Evolutionary conservation across 2,329 filamentous ascomycete species (phyloP).

Genomic region (Chrysosphaeria jannelii): DNA sequence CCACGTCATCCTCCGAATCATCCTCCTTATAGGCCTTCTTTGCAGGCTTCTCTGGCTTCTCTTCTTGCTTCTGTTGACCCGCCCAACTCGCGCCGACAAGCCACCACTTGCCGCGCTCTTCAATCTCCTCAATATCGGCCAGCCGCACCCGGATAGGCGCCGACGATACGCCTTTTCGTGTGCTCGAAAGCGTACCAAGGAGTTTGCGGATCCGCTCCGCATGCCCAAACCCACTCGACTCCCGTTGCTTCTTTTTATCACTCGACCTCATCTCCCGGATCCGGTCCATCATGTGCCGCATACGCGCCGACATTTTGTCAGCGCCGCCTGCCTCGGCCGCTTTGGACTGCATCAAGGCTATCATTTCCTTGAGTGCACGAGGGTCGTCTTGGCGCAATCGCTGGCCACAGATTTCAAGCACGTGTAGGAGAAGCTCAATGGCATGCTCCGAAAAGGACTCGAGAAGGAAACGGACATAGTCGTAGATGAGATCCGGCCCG

Average conservation of each 20-base stretch:
- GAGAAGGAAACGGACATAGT: constrained; percentile 60
- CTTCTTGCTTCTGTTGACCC: constrained; percentile 7
- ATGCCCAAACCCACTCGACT: constrained; percentile 43
- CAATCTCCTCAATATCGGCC: constrained; percentile 51
- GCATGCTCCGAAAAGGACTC: constrained; percentile 51
- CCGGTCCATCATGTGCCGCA: constrained; percentile 91
- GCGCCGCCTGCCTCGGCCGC: constrained; percentile 32
- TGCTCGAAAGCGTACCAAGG: constrained; percentile 40
- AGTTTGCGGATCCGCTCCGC: constrained; percentile 71
- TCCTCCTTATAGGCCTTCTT: constrained; percentile 8
- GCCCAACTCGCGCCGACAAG: constrained; percentile 83
- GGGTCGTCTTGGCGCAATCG: constrained; percentile 74
- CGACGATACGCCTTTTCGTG: constrained; percentile 32
- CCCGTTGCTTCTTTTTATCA: constrained; percentile 36
- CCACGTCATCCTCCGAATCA: constrained; percentile 8
- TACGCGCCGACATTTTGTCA: constrained; percentile 49
- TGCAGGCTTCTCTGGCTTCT: constrained; percentile 2
- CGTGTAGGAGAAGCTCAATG: constrained; percentile 60
- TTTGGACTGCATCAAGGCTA: constrained; percentile 44
- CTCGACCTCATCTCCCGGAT: constrained; percentile 91
- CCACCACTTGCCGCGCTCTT: constrained; percentile 94
- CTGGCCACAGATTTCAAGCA: constrained; percentile 56
- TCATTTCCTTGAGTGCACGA: constrained; percentile 63
- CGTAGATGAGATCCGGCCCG: constrained; percentile 58
- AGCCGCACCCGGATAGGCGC: constrained; percentile 63